A percentile compares a stretch with the other conserved stretches of the same genome.
Evolutionary conservation across 768 basidiomycete species (phyloP).

Genomic region (Boletus eberwhitei): DNA sequence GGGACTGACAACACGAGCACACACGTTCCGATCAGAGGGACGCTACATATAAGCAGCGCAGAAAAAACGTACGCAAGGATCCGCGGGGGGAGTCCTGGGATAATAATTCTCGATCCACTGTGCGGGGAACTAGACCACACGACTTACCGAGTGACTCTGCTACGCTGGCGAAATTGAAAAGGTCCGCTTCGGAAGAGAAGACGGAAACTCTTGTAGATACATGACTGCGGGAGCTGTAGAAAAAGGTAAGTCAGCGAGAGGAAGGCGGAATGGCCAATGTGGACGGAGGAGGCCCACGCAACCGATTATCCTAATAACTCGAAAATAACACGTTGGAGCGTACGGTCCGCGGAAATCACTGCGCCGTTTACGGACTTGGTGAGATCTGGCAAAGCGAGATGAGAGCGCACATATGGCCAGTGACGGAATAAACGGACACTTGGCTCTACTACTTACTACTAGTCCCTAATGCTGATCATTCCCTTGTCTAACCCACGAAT

Average conservation of each 20-base stretch:
- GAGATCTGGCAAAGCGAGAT: slow-evolving; percentile 25
- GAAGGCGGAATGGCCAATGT: slow-evolving; percentile 7
- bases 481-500: background rate
- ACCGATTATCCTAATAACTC: slow-evolving; percentile 22
- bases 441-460: too few species aligned
- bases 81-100: slow-evolving; percentile 30
- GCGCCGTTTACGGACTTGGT: slow-evolving; percentile 21
- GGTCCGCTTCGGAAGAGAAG: slow-evolving; percentile 8
- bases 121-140: slow-evolving; percentile 29
- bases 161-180: slow-evolving; percentile 6
- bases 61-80: slow-evolving; percentile 20
- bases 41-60: slow-evolving; percentile 25
- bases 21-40: slow-evolving; percentile 18
- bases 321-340: slow-evolving; percentile 22
- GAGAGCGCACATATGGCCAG: background rate
- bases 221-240: slow-evolving; percentile 9
- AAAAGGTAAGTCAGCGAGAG: slow-evolving; percentile 17
- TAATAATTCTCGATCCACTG: slow-evolving; percentile 25
- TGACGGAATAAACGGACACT: background rate
- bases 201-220: slow-evolving; percentile 6
- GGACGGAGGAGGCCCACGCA: slow-evolving; percentile 15
- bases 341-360: slow-evolving; percentile 33
- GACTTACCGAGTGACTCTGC: slow-evolving; percentile 1
- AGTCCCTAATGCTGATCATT: too few species aligned
- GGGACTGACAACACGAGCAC: slow-evolving; percentile 5